Evolutionary conservation across 495 filamentous ascomycete genomes (phyloP).

Genomic region (Neurospora africana): DNA sequence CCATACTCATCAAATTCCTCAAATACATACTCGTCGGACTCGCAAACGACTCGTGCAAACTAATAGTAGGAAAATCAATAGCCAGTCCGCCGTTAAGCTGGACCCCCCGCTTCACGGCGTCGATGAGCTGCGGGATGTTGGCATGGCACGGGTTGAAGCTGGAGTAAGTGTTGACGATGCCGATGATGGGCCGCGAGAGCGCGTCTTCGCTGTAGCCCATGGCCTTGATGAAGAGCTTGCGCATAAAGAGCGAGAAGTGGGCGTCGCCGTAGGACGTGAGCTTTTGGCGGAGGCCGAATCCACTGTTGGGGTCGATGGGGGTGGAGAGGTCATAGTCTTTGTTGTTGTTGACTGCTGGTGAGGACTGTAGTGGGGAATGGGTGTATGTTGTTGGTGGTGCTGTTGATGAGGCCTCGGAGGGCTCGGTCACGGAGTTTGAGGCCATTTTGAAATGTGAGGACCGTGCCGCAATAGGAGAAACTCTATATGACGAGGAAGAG

Average conservation of each 20-base stretch:
- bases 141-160: constrained; percentile 60
- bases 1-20: constrained; percentile 61
- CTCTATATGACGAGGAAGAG: neutral
- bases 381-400: neutral
- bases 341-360: neutral
- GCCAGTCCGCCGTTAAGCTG: constrained; percentile 51
- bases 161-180: constrained; percentile 57
- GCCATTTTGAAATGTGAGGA: neutral
- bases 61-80: constrained; percentile 59
- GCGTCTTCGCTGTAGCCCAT: constrained; percentile 58
- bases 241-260: constrained; percentile 59
- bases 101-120: constrained; percentile 52
- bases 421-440: neutral
- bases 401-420: neutral
- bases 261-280: constrained; percentile 59
- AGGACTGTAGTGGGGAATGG: neutral
- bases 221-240: constrained; percentile 63
- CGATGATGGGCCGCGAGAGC: constrained; percentile 52
- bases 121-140: constrained; percentile 56
- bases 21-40: constrained; percentile 59
- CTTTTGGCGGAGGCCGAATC: constrained; percentile 44
- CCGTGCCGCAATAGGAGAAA: neutral
- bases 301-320: constrained; percentile 33
- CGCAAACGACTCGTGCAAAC: constrained; percentile 52
- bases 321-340: constrained; percentile 44